Base-by-base conservation (phyloP, 345 rosid genomes). In the Corchorus olitorius region DNA sequence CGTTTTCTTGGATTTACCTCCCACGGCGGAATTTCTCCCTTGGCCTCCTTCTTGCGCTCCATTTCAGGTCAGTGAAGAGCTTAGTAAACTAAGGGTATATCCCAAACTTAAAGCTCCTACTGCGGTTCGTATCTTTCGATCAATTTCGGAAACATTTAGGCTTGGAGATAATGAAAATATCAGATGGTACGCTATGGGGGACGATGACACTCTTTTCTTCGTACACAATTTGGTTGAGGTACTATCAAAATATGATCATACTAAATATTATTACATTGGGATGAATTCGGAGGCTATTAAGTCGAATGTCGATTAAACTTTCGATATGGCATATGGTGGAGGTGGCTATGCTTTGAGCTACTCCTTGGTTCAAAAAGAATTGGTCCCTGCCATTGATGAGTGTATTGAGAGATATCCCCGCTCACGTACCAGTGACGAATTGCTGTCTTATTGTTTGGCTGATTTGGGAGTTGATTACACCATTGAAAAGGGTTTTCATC, bases 341-440 rank as follows among this genome's bases (percentile, higher is more conserved):
- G 93, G 80, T 50, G 94, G 94, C 12, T 87, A 87, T 76, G 94
- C 90, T 73, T 35, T 90, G 76, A 92, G 97, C 62, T 92, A 88
- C 59, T 75, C 91, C 4, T 27, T 88, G 8, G 89, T 81, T 27
- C n/a, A n/a, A n/a, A 80, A 85, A 69, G 78, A 74, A 27, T 65
- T 92, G 72, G 87, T 80, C 0, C 79, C 77, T n/a, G 84, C 41
- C 49, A 16, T 88, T 5, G 91, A 92, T 60, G 85, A 69, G 5
- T 92, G 94, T 52, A 78, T 88, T 34, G 82, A 76, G 69, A 88
- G 90, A 66, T 86, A 92, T 56, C 86, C 88, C 6, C n/a, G 37
- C 70, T 67, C 83, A 76, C 70, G 22, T 66, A 46, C 70, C 7
- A 81, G 85, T 69, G 94, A 92, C 75, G 33, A 37, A 15, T n/a